phyloP scores from a whole-genome alignment of 1,139 yeast genomes.

The Yamadazyma diospyri region DNA sequence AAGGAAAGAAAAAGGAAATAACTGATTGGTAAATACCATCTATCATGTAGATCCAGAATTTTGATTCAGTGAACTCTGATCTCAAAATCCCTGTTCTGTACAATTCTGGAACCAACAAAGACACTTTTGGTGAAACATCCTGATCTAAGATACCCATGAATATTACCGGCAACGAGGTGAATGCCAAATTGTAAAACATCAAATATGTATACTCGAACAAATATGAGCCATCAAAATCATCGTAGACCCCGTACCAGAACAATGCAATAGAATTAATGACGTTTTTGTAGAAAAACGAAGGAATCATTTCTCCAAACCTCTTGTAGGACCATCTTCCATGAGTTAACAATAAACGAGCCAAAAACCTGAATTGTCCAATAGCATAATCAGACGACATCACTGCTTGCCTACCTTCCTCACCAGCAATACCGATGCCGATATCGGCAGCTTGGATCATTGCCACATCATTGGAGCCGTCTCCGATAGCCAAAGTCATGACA shows the following conservation, averaged over 20 bases:
- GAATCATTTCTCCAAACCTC: constrained; percentile 90
- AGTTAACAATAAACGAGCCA: constrained; percentile 73
- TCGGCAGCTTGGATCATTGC: constrained; percentile 99
- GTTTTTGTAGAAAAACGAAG: constrained; percentile 88
- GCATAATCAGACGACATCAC: constrained; percentile 98
- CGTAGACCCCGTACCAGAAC: constrained; percentile 89
- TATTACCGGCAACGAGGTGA: constrained; percentile 90
- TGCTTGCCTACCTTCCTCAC: constrained; percentile 98
- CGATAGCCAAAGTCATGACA: constrained; percentile 83
- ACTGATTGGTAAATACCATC: constrained; percentile 90
- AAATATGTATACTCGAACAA: constrained; percentile 88
- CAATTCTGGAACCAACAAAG: constrained; percentile 84
- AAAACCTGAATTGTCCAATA: constrained; percentile 86
- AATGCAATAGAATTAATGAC: constrained; percentile 82
- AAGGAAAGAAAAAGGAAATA: constrained; percentile 85
- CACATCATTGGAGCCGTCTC: constrained; percentile 98
- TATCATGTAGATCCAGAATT: constrained; percentile 79
- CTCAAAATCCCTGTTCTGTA: constrained; percentile 83
- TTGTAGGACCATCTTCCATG: constrained; percentile 98
- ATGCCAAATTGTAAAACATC: constrained; percentile 91
- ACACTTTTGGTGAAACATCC: constrained; percentile 80
- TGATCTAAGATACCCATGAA: constrained; percentile 90
- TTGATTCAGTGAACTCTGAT: constrained; percentile 72
- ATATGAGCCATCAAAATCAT: constrained; percentile 87
- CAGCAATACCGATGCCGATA: constrained; percentile 97